Evolutionary conservation across 2,329 filamentous ascomycete genomes (phyloP).

Genomic region (Cercospora citrullina): DNA sequence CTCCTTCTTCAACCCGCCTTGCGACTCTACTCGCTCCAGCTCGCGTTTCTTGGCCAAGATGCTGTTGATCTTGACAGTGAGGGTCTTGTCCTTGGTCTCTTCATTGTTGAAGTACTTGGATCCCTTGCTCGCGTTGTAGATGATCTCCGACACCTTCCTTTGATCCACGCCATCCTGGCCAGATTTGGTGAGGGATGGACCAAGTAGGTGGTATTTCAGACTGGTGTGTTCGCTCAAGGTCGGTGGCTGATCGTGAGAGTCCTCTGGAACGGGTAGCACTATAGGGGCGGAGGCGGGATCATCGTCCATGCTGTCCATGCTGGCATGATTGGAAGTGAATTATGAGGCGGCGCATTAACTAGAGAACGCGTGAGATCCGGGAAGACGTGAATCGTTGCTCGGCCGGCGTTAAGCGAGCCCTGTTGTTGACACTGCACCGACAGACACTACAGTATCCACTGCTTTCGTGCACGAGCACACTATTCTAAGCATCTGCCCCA

Average conservation of each 20-base stretch:
- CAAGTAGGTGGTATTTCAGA: conserved; percentile 85
- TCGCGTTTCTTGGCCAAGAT: conserved; percentile 74
- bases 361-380: background rate
- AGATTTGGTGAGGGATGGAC: conserved; percentile 88
- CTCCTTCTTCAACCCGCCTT: conserved; percentile 62
- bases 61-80: conserved; percentile 81
- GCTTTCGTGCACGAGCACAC: background rate
- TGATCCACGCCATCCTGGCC: conserved; percentile 95
- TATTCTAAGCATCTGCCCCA: no score
- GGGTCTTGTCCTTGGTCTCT: conserved; percentile 73
- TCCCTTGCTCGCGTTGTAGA: conserved; percentile 94
- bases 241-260: conserved; percentile 3
- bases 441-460: background rate
- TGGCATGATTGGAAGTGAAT: background rate
- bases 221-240: conserved; percentile 56
- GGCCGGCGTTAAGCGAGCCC: background rate
- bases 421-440: background rate
- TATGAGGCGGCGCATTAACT: background rate
- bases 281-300: background rate
- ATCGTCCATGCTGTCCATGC: background rate
- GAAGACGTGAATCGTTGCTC: background rate
- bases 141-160: conserved; percentile 89
- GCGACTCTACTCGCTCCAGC: conserved; percentile 68
- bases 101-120: conserved; percentile 96
- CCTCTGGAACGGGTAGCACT: background rate